A percentile compares a stretch with the other conserved stretches of the same genome.
Evolutionary conservation across 2,329 filamentous ascomycete genomes (phyloP).

Genomic region (Aaosphaeria pasadenensis): DNA sequence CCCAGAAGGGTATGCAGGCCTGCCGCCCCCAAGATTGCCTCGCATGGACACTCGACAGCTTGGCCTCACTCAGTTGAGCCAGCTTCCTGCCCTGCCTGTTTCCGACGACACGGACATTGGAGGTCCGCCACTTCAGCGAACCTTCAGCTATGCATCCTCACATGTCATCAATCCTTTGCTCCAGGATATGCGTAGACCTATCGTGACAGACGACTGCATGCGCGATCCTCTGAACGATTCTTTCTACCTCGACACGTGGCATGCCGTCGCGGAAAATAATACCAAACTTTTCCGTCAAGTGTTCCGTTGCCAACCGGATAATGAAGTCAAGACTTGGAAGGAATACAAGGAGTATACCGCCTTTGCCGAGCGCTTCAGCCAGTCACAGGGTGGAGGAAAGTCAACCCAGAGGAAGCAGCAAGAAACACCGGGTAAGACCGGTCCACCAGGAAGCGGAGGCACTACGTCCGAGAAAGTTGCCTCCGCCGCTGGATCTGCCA

Average conservation of each 20-base stretch:
- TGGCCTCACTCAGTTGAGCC: slow-evolving; percentile 65
- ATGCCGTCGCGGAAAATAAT: slow-evolving; percentile 84
- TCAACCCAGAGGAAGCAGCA: slow-evolving; percentile 51
- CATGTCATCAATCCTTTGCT: slow-evolving; percentile 47
- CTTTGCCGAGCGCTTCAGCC: slow-evolving; percentile 75
- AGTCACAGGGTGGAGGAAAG: slow-evolving; percentile 55
- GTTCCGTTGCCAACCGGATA: slow-evolving; percentile 96
- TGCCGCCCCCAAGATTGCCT: slow-evolving; percentile 60
- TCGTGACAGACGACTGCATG: slow-evolving; percentile 90
- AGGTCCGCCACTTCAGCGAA: slow-evolving; percentile 62
- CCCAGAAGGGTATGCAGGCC: slow-evolving; percentile 42
- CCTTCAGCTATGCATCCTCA: slow-evolving; percentile 50
- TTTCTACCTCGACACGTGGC: slow-evolving; percentile 89
- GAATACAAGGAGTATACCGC: slow-evolving; percentile 82
- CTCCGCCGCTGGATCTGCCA: slow-evolving; percentile 16
- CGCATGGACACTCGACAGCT: slow-evolving; percentile 65
- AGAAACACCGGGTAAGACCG: slow-evolving; percentile 47
- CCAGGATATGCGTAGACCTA: slow-evolving; percentile 68
- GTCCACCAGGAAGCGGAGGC: slow-evolving; percentile 46
- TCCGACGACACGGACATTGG: slow-evolving; percentile 80
- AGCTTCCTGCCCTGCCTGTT: slow-evolving; percentile 67
- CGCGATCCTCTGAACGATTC: slow-evolving; percentile 76
- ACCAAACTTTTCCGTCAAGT: slow-evolving; percentile 91
- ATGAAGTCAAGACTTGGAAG: slow-evolving; percentile 87
- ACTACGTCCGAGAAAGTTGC: slow-evolving; percentile 20